phyloP scores from a whole-genome alignment of 768 basidiomycete species.

The Leccinellum albellum region DNA sequence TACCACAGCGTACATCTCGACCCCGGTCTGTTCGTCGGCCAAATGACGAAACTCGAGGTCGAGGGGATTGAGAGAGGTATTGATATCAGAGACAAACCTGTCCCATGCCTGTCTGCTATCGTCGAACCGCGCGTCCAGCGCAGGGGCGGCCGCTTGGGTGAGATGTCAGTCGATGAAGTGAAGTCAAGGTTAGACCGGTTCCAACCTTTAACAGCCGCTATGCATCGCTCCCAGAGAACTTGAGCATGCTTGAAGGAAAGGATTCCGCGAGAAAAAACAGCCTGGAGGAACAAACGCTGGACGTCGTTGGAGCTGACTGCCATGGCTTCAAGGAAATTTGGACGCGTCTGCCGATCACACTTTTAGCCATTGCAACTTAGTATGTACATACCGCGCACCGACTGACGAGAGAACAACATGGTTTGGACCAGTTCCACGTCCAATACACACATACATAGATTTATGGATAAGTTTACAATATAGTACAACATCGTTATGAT shows the following conservation, averaged over 20 bases:
- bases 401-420: no score
- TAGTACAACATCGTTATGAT: conserved; percentile 4
- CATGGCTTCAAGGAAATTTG: conserved; percentile 3
- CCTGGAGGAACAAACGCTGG: conserved; percentile 74
- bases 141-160: conserved; percentile 44
- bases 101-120: conserved; percentile 52
- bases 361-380: background rate
- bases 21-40: conserved; percentile 62
- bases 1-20: conserved; percentile 67
- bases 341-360: background rate
- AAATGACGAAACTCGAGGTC: conserved; percentile 68
- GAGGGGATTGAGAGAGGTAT: conserved; percentile 59
- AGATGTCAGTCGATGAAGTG: conserved; percentile 1
- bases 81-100: conserved; percentile 55
- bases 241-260: conserved; percentile 64
- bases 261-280: conserved; percentile 65
- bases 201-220: conserved; percentile 64
- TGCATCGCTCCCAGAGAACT: conserved; percentile 63
- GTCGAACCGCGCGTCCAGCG: conserved; percentile 42
- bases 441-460: background rate
- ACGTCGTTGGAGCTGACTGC: conserved; percentile 61
- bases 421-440: no score
- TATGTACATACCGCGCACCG: no score
- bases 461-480: background rate
- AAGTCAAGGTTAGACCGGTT: background rate